Percentiles rank a stretch among this genome's conserved stretches.
Conservation (phyloP, 305 asterid species). For the Plantago rigida region DNA sequence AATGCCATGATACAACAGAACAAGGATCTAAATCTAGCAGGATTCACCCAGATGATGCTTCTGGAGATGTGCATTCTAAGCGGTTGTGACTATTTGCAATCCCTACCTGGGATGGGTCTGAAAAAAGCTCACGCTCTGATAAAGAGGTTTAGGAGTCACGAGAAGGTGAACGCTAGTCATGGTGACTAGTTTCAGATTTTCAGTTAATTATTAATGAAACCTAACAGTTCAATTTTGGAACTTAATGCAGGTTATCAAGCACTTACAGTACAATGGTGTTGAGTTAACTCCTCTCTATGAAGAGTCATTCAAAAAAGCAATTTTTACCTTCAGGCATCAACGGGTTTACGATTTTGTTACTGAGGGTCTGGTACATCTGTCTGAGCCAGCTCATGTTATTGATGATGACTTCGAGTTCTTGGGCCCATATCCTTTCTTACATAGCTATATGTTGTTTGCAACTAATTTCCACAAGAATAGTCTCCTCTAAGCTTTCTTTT, state of each 20-base stretch:
- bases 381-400: constrained; percentile 39
- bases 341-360: constrained; percentile 63
- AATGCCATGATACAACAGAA: constrained; percentile 52
- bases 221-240: constrained; percentile 18
- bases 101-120: constrained; percentile 94
- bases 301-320: constrained; percentile 78
- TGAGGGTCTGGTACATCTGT: constrained; percentile 54
- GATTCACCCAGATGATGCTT: constrained; percentile 78
- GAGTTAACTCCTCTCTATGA: constrained; percentile 63
- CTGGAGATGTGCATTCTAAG: constrained; percentile 96
- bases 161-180: constrained; percentile 42
- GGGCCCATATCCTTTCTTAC: constrained; percentile 87
- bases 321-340: constrained; percentile 78
- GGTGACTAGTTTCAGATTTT: constrained; percentile 17
- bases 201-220: constrained; percentile 19
- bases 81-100: constrained; percentile 88
- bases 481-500: constrained; percentile 1
- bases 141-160: constrained; percentile 59
- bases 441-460: too few relatives aligned
- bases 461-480: neutral
- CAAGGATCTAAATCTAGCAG: constrained; percentile 61
- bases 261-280: constrained; percentile 56
- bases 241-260: constrained; percentile 67
- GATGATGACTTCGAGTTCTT: constrained; percentile 58
- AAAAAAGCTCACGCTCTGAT: constrained; percentile 75